Base-by-base conservation (phyloP, 2,329 filamentous ascomycete genomes). In the Aureobasidium sp. region DNA sequence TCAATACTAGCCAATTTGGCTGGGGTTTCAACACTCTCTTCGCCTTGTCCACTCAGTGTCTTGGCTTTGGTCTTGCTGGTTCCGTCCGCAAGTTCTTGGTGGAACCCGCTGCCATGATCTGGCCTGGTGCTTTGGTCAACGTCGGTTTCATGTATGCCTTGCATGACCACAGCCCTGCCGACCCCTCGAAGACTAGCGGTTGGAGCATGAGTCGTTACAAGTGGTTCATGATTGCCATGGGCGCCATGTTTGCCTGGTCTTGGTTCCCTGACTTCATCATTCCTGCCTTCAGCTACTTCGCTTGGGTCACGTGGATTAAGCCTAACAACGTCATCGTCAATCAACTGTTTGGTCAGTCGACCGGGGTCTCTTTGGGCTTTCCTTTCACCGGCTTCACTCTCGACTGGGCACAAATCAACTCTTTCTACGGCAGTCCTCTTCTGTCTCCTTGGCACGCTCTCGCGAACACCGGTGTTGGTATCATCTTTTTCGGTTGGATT, bases 41-140 rank as follows among this genome's bases (percentile, higher is more conserved):
- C 47, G 94, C 89, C 0, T 81, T 95, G 20, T 94, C 91, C 0
- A 94, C 90, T 0, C 91, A 95, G 72, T 90, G 93, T 51, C 77
- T 95, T 37, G 91, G 91, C 13, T 95, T 95, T 72, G 86, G 90
- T 5, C 92, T 95, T 71, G 91, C 91, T 53, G 91, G 91, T 1
- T 79, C 94, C 50, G 89, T 90, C 0, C 81, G 90, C 62, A 84
- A 89, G 55, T 94, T 92, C 71, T 80, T 95, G 7, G 91, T 95
- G 34, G 84, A 89, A 29, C 91, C 91, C 0, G 89, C 88, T 66
- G 89, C 90, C 63, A 95, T 95, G 90, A 91, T 95, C 53, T 96
- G 91, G 91, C 91, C 91, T 0, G 87, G 88, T n/a, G 94, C 90
- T 0, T 78, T 96, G 63, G 92, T 93, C 89, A 2, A 87, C 88